Evolutionary conservation across 805 yeast genomes (phyloP), one percentile per base, ranked within the genome.

Genomic region (Candida cerambycidarum): DNA sequence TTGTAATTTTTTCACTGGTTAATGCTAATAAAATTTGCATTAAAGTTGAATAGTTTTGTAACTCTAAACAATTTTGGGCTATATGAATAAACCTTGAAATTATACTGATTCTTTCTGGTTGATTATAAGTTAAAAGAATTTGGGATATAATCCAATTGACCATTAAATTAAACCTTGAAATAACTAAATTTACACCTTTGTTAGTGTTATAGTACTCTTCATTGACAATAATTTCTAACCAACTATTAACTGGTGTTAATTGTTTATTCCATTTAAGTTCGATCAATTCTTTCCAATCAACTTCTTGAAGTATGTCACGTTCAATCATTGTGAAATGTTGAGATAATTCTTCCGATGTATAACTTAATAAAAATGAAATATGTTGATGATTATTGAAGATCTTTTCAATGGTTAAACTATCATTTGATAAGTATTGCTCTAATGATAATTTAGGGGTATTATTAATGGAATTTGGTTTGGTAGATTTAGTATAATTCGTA

Each of bases 71-170:
- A 51, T 81, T 79, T 43, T 82, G 82, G 0, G 96, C 97, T 42
- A 92, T 67, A 53, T 88, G 96, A 45, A 92, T 88, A 54, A 86
- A 89, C 51, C 92, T 72, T n/a, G 89, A 82, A n/a, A 90, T 77
- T 1, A 90, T 75, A 43, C 79, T 73, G 32, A 81, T 78, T 50
- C 92, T 72, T 51, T 87, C 78, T 2, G 68, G 70, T 18, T 77
- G 69, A 32, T 74, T 67, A 43, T 71, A 73, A 8, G 96, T 88
- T 46, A 92, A 66, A 12, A 89, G 61, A 42, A 93, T 79, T 65
- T 92, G 97, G 0, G 96, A 87, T 25, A 87, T 80, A 31, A 90
- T 82, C 98, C 98, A 92, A 54, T 87, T 88, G 5, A 87, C 90
- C 68, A 87, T 82, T 45, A 92, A 67, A 57, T 92, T 90, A 71